phyloP scores from a whole-genome alignment of 495 filamentous ascomycete species.

The Cudoniella acicularis region DNA sequence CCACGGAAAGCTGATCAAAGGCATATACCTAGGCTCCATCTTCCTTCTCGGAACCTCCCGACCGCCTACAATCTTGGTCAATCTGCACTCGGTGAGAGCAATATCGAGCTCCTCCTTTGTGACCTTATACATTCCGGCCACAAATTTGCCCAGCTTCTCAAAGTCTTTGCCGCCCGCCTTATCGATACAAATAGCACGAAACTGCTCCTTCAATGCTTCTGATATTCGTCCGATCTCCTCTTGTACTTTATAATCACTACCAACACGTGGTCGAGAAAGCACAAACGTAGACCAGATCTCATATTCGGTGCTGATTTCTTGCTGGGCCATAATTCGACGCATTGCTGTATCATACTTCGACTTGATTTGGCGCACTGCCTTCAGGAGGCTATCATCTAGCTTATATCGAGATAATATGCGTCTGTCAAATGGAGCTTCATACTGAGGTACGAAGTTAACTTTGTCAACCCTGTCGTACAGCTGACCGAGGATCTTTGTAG shows the following conservation, averaged over 20 bases:
- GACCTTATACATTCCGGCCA: slow-evolving; percentile 82
- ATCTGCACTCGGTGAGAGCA: slow-evolving; percentile 45
- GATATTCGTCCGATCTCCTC: slow-evolving; percentile 74
- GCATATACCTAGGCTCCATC: slow-evolving; percentile 51
- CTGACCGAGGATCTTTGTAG: slow-evolving; percentile 70
- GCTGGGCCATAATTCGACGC: slow-evolving; percentile 77
- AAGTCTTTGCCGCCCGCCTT: slow-evolving; percentile 60
- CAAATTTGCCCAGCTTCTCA: slow-evolving; percentile 59
- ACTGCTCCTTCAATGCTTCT: slow-evolving; percentile 58
- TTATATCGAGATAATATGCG: slow-evolving; percentile 67
- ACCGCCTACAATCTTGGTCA: slow-evolving; percentile 31
- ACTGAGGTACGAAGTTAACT: slow-evolving; percentile 65
- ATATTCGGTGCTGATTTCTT: slow-evolving; percentile 84
- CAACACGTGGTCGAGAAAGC: slow-evolving; percentile 60
- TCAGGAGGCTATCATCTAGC: slow-evolving; percentile 48
- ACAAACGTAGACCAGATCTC: slow-evolving; percentile 88
- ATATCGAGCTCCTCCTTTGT: slow-evolving; percentile 65
- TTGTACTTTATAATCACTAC: slow-evolving; percentile 77
- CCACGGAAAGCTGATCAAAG: slow-evolving; percentile 94
- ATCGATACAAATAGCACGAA: slow-evolving; percentile 58
- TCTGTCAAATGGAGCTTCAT: slow-evolving; percentile 67
- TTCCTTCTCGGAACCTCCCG: slow-evolving; percentile 31
- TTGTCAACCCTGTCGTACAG: slow-evolving; percentile 66
- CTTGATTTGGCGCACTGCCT: slow-evolving; percentile 64
- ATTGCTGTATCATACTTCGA: slow-evolving; percentile 71